Base-by-base conservation (phyloP, 306 rosid genomes). In the Fragaria nilgerrensis region DNA sequence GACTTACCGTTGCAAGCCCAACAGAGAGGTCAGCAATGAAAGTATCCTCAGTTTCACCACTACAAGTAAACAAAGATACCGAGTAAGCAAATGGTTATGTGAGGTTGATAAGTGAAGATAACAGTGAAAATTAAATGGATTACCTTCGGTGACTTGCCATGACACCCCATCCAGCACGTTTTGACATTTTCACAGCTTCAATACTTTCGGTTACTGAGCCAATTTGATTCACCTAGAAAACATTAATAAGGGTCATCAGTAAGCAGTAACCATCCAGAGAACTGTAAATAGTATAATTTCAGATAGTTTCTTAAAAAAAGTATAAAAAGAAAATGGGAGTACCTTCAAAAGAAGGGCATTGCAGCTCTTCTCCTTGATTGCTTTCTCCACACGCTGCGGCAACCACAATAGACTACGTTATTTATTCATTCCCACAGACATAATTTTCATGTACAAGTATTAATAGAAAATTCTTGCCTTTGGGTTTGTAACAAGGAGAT, bases 21-120 rank as follows among this genome's bases (percentile, higher is more conserved):
- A 91, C 94, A 41, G 96, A 82, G 52, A 91, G 96, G 82, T 91
- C 94, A 62, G 94, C 96, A 68, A 89, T 91, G 77, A 91, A 89
- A 59, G 96, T 89, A 69, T 91, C 96, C 85, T 91, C 96, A n/a
- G 96, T 91, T 79, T 91, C 96, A 78, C 96, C 96, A 85, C 96
- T 91, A 81, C 72, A 84, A 70, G 68, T 74, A 75, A 55, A 76
- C 41, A 59, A 66, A 61, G 9, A 44, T 17, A 20, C 3, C 8
- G 50, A 14, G 39, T 74, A 22, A 59, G 80, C 72, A 48, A 58
- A 58, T 16, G 19, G 12, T 9, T n/a, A 45, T 22, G 43, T 0
- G 68, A 12, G 70, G 52, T 13, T 4, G 6, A 41, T 16, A 55
- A 22, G 37, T 53, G 68, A 65, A 37, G 19, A 64, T 20, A 16